Percentiles rank a stretch among this genome's conserved stretches.
Conservation (phyloP, 78 protist genomes). For the Planoprotostelium fungivorum region DNA sequence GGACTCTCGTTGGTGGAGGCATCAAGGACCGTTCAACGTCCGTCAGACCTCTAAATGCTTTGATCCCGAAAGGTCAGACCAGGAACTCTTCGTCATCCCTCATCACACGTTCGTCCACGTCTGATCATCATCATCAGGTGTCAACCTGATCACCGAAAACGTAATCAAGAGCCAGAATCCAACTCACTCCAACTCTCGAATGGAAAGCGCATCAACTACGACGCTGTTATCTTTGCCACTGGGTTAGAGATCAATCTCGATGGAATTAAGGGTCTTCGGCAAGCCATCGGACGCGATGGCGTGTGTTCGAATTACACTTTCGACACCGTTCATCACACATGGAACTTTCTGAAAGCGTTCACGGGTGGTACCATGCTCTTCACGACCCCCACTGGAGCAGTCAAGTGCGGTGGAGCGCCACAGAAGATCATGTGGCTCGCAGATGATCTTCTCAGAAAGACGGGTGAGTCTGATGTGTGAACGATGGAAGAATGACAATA, state of each 20-base stretch:
- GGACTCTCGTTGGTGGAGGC: constrained; percentile 77
- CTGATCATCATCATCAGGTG: neutral
- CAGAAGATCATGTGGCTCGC: constrained; percentile 72
- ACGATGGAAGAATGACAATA: neutral
- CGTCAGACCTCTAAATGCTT: constrained; percentile 7
- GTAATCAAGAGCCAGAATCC: constrained; percentile 2
- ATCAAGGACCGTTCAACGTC: neutral
- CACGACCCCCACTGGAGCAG: constrained; percentile 56
- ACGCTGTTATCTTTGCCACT: constrained; percentile 56
- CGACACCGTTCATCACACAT: constrained; percentile 35
- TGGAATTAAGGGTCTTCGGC: constrained; percentile 55
- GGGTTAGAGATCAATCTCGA: constrained; percentile 60
- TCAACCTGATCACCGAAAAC: neutral
- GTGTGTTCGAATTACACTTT: constrained; percentile 63
- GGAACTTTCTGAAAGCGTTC: constrained; percentile 20
- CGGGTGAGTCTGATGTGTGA: neutral
- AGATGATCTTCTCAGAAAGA: constrained; percentile 37
- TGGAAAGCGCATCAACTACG: constrained; percentile 52
- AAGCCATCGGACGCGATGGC: constrained; percentile 57
- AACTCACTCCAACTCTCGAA: neutral
- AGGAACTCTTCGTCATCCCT: no score
- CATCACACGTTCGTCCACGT: no score
- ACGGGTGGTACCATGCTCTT: constrained; percentile 47
- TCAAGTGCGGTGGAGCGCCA: constrained; percentile 80
- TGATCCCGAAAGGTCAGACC: constrained; percentile 44